A percentile compares a stretch with the other conserved stretches of the same genome.
Evolutionary conservation across 1,284 basidiomycete genomes (phyloP).

Genomic region (Thecaphora thlaspeos): DNA sequence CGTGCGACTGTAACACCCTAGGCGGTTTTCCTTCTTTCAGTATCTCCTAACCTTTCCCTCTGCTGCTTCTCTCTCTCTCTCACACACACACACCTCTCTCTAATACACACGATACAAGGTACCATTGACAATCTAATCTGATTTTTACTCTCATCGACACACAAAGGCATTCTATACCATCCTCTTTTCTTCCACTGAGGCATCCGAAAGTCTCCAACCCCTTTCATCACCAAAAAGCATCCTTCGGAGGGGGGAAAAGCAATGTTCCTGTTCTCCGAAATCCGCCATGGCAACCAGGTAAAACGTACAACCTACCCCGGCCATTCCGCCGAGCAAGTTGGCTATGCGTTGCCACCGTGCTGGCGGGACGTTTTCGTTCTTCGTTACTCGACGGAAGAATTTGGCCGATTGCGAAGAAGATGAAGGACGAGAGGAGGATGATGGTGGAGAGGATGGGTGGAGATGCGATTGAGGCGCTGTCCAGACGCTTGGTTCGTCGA

Average conservation of each 20-base stretch:
- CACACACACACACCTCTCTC: too few species aligned
- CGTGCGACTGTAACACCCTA: too few species aligned
- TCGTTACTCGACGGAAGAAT: constrained; percentile 28
- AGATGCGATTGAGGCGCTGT: constrained; percentile 18
- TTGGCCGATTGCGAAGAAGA: constrained; percentile 18
- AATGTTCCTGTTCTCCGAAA: constrained; percentile 11
- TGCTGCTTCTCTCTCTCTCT: too few species aligned
- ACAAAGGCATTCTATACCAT: too few species aligned
- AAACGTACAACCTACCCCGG: constrained; percentile 2
- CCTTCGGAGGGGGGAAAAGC: constrained; percentile 9
- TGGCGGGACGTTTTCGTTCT: constrained; percentile 14
- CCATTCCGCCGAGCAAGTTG: constrained; percentile 16
- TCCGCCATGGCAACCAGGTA: constrained; percentile 34
- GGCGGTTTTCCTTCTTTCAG: too few species aligned
- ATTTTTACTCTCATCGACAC: too few species aligned
- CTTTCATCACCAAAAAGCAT: too few species aligned
- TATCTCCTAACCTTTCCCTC: too few species aligned
- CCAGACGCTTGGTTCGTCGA: constrained; percentile 9
- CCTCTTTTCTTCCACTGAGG: too few species aligned
- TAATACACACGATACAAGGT: too few species aligned
- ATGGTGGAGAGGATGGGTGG: constrained; percentile 15
- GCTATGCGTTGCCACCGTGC: constrained; percentile 8
- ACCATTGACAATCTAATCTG: too few species aligned
- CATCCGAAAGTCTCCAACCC: too few species aligned
- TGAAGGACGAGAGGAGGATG: constrained; percentile 5